A percentile compares a stretch with the other conserved stretches of the same genome.
phyloP scores from a whole-genome alignment of 2,329 filamentous ascomycete genomes.

The Fusarium armeniacum region DNA sequence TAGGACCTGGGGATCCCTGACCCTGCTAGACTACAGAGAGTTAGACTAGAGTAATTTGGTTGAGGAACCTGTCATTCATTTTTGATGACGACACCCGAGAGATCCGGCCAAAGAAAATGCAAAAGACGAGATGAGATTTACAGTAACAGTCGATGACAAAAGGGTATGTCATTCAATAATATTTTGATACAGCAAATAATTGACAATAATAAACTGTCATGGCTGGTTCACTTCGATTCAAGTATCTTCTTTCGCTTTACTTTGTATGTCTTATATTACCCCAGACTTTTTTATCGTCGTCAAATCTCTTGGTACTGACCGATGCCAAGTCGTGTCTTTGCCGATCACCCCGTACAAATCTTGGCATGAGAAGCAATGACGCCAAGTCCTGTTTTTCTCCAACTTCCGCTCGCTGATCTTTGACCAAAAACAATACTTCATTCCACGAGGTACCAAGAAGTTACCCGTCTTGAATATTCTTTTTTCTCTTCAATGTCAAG shows the following conservation, averaged over 20 bases:
- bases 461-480: slow-evolving; percentile 1
- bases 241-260: not conserved
- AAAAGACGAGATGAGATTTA: too few species aligned
- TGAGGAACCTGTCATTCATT: not conserved
- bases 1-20: slow-evolving; percentile 15
- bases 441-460: not conserved
- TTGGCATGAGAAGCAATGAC: slow-evolving; percentile 30
- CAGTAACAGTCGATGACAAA: not conserved
- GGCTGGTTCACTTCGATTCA: too few species aligned
- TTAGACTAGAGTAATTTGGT: not conserved
- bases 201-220: too few species aligned
- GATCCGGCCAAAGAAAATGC: slow-evolving; percentile 16
- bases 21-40: not conserved
- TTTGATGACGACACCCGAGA: slow-evolving; percentile 38
- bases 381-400: slow-evolving; percentile 6
- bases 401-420: slow-evolving; percentile 2
- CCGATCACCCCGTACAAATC: slow-evolving; percentile 25
- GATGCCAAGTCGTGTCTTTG: slow-evolving; percentile 25
- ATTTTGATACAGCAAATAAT: not conserved
- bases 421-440: not conserved
- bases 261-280: not conserved
- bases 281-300: not conserved
- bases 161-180: not conserved
- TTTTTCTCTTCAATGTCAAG: not conserved
- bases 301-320: slow-evolving; percentile 9